Evolutionary conservation across 306 rosid species (phyloP), one percentile per base, ranked within the genome.

Genomic region (Erythrophleum fordii): DNA sequence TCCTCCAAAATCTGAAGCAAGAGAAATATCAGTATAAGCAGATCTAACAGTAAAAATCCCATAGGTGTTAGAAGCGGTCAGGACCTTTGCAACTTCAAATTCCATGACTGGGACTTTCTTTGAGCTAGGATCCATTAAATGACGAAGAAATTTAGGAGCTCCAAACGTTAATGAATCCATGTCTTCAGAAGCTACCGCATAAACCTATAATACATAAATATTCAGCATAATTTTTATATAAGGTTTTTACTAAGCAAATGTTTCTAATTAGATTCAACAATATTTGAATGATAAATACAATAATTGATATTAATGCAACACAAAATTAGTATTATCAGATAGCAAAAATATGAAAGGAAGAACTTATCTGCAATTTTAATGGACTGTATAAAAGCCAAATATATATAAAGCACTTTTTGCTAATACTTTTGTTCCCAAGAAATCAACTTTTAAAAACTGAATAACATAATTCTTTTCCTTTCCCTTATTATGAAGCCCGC

Each of bases 101-200:
- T 95, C 98, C 99, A 95, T 95, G 76, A 95, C 99, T 45, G 97
- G 99, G 86, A 91, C 49, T 88, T 95, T 95, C 77, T 97, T 91
- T 18, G 99, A 91, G 92, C 98, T 95, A 41, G 99, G 99, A 84
- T 95, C 98, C 99, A 95, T 93, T 80, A 95, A 85, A 82, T 95
- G 99, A 53, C 99, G 97, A 83, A 95, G 97, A 87, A 95, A 95
- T 68, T 68, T 91, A 39, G 97, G 93, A 79, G 98, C 93, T 84
- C 99, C 99, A 89, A 95, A 93, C 3, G 99, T 93, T 62, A 93
- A 81, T 25, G 98, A 95, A 87, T 95, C 99, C 99, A 95, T 95
- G 73, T 95, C 99, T 88, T 95, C 98, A 52, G 99, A 95, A 70
- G 99, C 99, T 85, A 93, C 99, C 10, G 91, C 99, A 87, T 89